Conservation (phyloP, 257 asterid species). For the Avicennia marina region DNA sequence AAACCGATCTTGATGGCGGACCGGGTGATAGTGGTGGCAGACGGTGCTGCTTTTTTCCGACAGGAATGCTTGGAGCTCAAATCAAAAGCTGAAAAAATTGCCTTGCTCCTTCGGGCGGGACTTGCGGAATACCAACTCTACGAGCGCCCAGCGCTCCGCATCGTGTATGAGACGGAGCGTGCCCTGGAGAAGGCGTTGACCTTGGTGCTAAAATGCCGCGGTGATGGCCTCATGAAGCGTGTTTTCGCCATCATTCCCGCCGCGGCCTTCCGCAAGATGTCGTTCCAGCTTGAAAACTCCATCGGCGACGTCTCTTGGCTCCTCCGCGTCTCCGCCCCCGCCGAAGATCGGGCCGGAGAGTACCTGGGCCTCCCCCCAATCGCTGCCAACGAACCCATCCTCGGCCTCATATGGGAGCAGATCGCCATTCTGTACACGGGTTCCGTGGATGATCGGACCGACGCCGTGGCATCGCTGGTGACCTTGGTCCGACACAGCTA, state of each 20-base stretch:
- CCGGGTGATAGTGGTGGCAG: conserved; percentile 53
- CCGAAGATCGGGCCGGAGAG: conserved; percentile 54
- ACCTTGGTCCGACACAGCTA: conserved; percentile 57
- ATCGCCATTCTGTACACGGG: conserved; percentile 63
- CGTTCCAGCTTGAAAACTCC: conserved; percentile 59
- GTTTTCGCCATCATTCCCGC: conserved; percentile 66
- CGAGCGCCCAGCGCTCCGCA: conserved; percentile 74
- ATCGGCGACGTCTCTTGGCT: conserved; percentile 79
- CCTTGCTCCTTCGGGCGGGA: conserved; percentile 70
- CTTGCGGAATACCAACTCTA: conserved; percentile 67
- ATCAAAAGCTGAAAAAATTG: conserved; percentile 61
- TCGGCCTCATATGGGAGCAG: conserved; percentile 73
- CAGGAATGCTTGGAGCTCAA: conserved; percentile 62
- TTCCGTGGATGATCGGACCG: conserved; percentile 44
- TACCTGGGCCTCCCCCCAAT: conserved; percentile 72
- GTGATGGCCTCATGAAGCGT: conserved; percentile 59
- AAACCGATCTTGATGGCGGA: conserved; percentile 62
- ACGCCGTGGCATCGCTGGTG: conserved; percentile 62
- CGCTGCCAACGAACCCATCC: conserved; percentile 74
- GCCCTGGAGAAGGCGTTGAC: conserved; percentile 47
- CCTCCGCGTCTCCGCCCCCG: conserved; percentile 69
- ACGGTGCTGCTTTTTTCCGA: conserved; percentile 53
- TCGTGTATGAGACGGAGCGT: conserved; percentile 64
- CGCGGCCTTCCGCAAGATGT: conserved; percentile 68
- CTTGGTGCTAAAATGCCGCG: conserved; percentile 56